Conservation (phyloP, 352 stramenopile genomes). For the Halophytophthora batemanensis region DNA sequence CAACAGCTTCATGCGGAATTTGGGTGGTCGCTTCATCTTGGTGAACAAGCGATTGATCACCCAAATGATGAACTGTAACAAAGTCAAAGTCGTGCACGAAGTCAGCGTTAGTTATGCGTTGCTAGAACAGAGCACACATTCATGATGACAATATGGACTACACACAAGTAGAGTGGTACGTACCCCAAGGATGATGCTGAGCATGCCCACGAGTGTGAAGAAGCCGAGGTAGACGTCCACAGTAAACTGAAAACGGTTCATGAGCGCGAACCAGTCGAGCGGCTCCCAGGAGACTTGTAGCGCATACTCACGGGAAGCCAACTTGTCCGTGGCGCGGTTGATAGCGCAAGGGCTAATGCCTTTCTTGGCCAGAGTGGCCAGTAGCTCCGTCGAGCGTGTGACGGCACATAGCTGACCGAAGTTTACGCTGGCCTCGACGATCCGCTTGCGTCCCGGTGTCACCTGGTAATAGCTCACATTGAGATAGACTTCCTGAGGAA, state of each 20-base stretch:
- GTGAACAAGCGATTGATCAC: constrained; percentile 93
- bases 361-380: constrained; percentile 73
- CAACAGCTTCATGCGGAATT: constrained; percentile 90
- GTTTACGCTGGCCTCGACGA: constrained; percentile 63
- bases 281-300: constrained; percentile 89
- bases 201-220: constrained; percentile 89
- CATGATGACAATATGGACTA: not conserved
- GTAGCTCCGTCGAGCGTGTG: constrained; percentile 47
- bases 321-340: constrained; percentile 58
- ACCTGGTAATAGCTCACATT: constrained; percentile 84
- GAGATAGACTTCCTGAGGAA: constrained; percentile 70
- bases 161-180: constrained; percentile 9
- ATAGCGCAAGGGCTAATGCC: constrained; percentile 55
- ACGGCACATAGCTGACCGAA: constrained; percentile 78
- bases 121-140: constrained; percentile 1
- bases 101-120: too few relatives aligned
- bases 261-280: constrained; percentile 92
- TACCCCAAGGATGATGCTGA: constrained; percentile 86
- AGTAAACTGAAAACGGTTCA: constrained; percentile 96
- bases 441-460: constrained; percentile 50
- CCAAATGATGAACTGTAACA: constrained; percentile 85
- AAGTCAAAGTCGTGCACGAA: not conserved
- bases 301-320: constrained; percentile 74
- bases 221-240: constrained; percentile 93
- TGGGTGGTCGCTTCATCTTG: constrained; percentile 93